Evolutionary conservation across 2,329 filamentous ascomycete genomes (phyloP), one percentile per base, ranked within the genome.

Genomic region (Colletotrichum zoysiae): DNA sequence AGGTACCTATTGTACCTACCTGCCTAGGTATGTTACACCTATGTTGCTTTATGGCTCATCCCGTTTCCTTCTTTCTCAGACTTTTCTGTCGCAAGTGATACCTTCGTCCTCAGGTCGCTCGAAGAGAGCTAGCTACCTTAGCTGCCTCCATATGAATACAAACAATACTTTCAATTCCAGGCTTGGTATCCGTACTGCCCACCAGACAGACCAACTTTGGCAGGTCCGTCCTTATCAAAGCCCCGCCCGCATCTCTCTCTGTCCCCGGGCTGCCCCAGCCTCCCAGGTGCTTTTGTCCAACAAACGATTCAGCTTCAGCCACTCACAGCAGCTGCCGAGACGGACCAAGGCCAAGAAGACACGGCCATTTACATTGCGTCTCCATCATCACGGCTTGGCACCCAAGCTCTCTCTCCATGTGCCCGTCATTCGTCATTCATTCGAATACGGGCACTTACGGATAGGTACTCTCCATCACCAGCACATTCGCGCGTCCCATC

Each of bases 161-260:
- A 44, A 44, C 38, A 18, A 55, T 64, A 38, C 30, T 48, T 23
- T 55, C 38, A 55, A 44, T 23, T n/a, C 18, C 26, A 56, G 59
- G 59, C 59, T 71, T 65, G 65, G 53, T 40, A 40, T 16, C 6
- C 1, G 3, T 42, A 50, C n/a, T 7, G 58, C 30, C 30, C 46
- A 59, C 70, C 55, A 72, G 40, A 12, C 65, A 69, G 40, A 12
- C 65, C 70, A 44, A 56, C 70, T 72, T 55, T 23, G 70, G 70
- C 65, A 72, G 70, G 65, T 71, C 59, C 16, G 65, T 71, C 59
- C 16, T 44, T 64, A 64, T 30, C 38, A 12, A 44, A 38, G 6
- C 46, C 65, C 53, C 33, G 40, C 44, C 44, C n/a, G n/a, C n/a
- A n/a, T n/a, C n/a, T n/a, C n/a, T 46, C 18, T n/a, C 44, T 46